Evolutionary conservation across 164 flowering plant genomes (phyloP).

Genomic region (Saururus chinensis): DNA sequence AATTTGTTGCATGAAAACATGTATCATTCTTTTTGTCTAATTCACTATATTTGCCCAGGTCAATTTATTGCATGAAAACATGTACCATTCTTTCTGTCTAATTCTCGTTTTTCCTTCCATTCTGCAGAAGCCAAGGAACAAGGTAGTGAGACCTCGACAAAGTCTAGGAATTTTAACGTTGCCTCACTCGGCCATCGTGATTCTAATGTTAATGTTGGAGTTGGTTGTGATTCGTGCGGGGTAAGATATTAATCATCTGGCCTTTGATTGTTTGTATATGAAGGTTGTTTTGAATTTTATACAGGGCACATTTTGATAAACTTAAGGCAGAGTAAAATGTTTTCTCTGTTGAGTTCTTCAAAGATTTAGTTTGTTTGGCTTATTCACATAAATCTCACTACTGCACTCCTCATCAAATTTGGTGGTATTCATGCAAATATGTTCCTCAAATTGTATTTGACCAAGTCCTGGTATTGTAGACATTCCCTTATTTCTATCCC

Average conservation of each 20-base stretch:
- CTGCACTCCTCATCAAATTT: no score
- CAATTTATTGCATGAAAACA: not conserved
- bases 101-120: not conserved
- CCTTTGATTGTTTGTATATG: not conserved
- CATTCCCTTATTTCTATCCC: no score
- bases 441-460: no score
- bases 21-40: not conserved
- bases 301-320: no score
- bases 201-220: conserved; percentile 31
- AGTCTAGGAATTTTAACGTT: not conserved
- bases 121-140: not conserved
- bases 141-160: not conserved
- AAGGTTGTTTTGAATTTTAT: not conserved
- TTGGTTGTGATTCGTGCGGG: conserved; percentile 90
- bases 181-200: conserved; percentile 18
- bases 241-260: conserved; percentile 25
- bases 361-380: no score
- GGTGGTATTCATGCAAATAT: no score
- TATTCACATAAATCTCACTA: no score
- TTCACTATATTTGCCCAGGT: not conserved
- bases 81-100: not conserved
- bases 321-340: no score
- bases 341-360: no score
- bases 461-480: no score
- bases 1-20: not conserved